Base-by-base conservation (phyloP, 2,329 filamentous ascomycete species). In the Lachnellula willkommii region DNA sequence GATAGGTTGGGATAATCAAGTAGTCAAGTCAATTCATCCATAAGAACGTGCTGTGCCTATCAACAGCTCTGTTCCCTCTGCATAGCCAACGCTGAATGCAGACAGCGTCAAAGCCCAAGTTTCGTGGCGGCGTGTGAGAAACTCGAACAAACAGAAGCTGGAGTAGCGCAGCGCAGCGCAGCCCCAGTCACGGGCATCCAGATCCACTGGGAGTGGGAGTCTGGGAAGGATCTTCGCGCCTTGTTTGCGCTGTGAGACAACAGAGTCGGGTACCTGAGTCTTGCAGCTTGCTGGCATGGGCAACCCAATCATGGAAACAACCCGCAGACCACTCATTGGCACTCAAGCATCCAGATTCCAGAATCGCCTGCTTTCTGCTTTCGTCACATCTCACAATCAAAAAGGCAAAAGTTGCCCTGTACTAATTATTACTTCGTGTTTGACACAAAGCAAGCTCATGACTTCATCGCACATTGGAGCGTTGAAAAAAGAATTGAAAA, bases 251-350 rank as follows among this genome's bases (percentile, higher is more conserved):
- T 43, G 52, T 60, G 55, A 63, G 56, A 60, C 60, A 58, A 53
- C 17, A 48, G 43, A 42, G 39, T 49, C 60, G 60, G 60, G 60
- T 63, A 60, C 58, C 60, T 63, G 60, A 58, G 48, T 56, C 37
- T 57, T 48, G 55, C 53, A 53, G n/a, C 37, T 57, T 48, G 55
- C 53, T 54, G n/a, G 42, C 42, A 17, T 20, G 42, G 20, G 42
- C 17, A 17, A 24, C n/a, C 42, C 42, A 45, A 45, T 45, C 42
- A 22, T 45, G 6, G n/a, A 20, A 20, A 20, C 42, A 15, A 32
- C 20, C 42, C 42, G 42, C 11, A 12, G 42, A 5, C 37, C 37
- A 40, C 8, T 20, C 20, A 20, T 20, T 20, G 20, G 20, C 20
- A 20, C 20, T 40, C 37, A 40, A 45, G 42, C 42, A 24, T 45